A percentile compares a stretch with the other conserved stretches of the same genome.
phyloP scores from a whole-genome alignment of 2,329 filamentous ascomycete species.

The Xylaria sp. region DNA sequence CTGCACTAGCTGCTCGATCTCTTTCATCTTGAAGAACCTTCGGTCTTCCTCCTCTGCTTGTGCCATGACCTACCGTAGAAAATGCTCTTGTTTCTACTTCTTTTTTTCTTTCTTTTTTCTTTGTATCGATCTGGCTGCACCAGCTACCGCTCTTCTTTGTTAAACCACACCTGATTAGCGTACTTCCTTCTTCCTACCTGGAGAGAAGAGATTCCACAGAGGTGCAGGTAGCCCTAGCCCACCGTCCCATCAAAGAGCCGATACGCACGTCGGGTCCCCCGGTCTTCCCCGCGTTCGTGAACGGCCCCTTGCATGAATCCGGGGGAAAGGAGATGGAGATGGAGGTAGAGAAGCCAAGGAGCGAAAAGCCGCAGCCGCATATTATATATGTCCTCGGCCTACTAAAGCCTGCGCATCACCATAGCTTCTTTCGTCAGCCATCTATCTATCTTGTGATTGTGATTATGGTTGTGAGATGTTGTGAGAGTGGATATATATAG shows the following conservation, averaged over 20 bases:
- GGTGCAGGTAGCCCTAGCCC: background rate
- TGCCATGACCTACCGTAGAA: too few relatives aligned
- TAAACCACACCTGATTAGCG: too few relatives aligned
- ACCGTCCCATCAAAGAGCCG: background rate
- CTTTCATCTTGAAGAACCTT: too few relatives aligned
- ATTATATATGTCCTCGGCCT: background rate
- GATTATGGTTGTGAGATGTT: background rate
- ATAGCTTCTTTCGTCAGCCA: background rate
- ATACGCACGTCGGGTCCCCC: slow-evolving; percentile 7
- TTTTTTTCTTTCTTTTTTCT: too few relatives aligned
- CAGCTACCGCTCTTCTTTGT: too few relatives aligned
- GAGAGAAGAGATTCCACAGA: too few relatives aligned
- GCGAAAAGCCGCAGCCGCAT: background rate
- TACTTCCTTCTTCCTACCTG: too few relatives aligned
- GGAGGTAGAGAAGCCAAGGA: background rate
- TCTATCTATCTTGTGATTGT: slow-evolving; percentile 10
- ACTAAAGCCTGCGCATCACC: background rate
- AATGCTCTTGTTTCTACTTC: too few relatives aligned
- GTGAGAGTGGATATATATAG: slow-evolving; percentile 29
- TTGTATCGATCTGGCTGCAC: too few relatives aligned
- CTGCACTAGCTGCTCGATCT: too few relatives aligned
- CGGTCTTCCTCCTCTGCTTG: too few relatives aligned
- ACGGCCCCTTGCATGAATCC: slow-evolving; percentile 8
- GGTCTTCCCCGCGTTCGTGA: slow-evolving; percentile 6
- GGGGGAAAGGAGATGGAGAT: background rate